A percentile compares a stretch with the other conserved stretches of the same genome.
Conservation (phyloP, 2,329 filamentous ascomycete species). For the Fusarium musae region DNA sequence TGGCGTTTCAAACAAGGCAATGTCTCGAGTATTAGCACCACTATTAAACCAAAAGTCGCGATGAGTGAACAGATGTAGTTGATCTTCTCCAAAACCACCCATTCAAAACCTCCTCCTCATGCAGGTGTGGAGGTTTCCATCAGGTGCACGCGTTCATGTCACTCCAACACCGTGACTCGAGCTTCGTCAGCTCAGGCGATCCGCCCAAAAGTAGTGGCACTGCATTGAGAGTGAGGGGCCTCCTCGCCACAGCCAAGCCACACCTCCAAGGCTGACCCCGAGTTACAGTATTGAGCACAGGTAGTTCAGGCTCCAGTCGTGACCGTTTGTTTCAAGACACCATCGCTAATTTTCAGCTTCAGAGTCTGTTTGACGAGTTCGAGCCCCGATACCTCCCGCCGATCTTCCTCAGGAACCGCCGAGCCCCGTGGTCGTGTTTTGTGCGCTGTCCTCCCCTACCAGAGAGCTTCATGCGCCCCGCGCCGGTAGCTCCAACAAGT, state of each 20-base stretch:
- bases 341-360: conserved; percentile 33
- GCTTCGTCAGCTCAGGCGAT: conserved; percentile 29
- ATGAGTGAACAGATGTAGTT: background rate
- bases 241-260: conserved; percentile 41
- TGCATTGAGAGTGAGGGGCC: conserved; percentile 31
- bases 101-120: background rate
- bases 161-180: conserved; percentile 35
- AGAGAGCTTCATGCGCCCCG: conserved; percentile 45
- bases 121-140: conserved; percentile 8
- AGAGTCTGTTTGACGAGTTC: background rate
- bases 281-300: conserved; percentile 41
- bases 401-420: background rate
- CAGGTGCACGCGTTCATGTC: conserved; percentile 33
- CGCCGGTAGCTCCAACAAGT: conserved; percentile 42
- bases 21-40: background rate
- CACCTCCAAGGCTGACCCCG: conserved; percentile 47
- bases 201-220: background rate
- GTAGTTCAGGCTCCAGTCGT: conserved; percentile 45
- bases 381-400: background rate
- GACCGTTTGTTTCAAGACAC: conserved; percentile 38
- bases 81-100: background rate
- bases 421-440: conserved; percentile 17
- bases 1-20: conserved; percentile 7
- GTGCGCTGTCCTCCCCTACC: conserved; percentile 17
- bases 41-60: background rate